A percentile compares a stretch with the other conserved stretches of the same genome.
Conservation (phyloP, 2,329 filamentous ascomycete genomes). For the Apiospora saccharicola region DNA sequence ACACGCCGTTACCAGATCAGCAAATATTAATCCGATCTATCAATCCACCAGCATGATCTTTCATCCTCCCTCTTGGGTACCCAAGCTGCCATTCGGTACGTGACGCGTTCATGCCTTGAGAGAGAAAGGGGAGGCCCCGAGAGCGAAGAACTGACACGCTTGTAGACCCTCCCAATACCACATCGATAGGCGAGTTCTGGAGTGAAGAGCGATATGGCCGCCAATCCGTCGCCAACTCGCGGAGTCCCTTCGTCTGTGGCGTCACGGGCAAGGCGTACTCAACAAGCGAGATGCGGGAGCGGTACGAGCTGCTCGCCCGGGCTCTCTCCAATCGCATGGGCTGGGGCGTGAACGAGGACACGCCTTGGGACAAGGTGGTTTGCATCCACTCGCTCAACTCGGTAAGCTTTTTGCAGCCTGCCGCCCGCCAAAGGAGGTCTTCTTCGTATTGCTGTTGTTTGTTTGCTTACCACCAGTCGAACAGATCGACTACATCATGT, state of each 20-base stretch:
- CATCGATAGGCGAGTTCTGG: slow-evolving; percentile 75
- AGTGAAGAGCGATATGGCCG: slow-evolving; percentile 73
- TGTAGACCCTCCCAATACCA: slow-evolving; percentile 62
- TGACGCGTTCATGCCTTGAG: neutral
- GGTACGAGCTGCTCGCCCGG: slow-evolving; percentile 71
- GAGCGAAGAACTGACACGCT: neutral
- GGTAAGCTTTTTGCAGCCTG: slow-evolving; percentile 33
- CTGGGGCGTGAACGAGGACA: slow-evolving; percentile 73
- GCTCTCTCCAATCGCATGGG: slow-evolving; percentile 71
- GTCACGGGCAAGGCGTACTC: slow-evolving; percentile 71
- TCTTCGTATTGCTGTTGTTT: neutral
- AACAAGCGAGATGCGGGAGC: slow-evolving; percentile 65
- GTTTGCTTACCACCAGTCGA: neutral
- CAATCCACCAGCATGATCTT: slow-evolving; percentile 27
- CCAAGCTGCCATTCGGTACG: slow-evolving; percentile 31
- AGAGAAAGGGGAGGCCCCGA: neutral
- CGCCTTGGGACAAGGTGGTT: slow-evolving; percentile 80
- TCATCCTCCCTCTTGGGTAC: slow-evolving; percentile 29
- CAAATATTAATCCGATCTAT: neutral
- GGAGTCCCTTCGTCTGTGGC: slow-evolving; percentile 76
- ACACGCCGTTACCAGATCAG: neutral
- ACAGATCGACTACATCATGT: slow-evolving; percentile 69
- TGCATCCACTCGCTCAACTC: slow-evolving; percentile 78
- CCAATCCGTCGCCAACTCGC: slow-evolving; percentile 63
- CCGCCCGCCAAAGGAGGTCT: neutral